Evolutionary conservation across 202 grass and related monocot species (phyloP).

Genomic region (Saccharum hybrid): DNA sequence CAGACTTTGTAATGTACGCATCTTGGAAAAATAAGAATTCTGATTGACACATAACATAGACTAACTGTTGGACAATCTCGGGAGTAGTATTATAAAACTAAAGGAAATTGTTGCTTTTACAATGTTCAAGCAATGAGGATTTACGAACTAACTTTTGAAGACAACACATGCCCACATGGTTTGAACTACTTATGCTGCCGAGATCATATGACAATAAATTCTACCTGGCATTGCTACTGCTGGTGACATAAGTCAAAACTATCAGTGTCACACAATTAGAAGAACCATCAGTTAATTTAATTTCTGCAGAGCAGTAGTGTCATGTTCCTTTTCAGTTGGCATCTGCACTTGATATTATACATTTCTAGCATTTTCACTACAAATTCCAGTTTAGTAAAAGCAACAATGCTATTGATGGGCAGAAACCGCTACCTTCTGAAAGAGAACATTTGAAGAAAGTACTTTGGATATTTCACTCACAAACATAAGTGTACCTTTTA

Average conservation of each 20-base stretch:
- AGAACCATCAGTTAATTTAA: neutral
- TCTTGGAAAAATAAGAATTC: conserved; percentile 2
- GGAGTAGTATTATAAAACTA: conserved; percentile 11
- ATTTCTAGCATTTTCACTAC: conserved; percentile 12
- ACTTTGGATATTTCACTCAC: conserved; percentile 27
- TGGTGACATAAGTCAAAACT: conserved; percentile 2
- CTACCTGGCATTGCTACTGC: conserved; percentile 3
- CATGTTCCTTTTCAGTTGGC: neutral
- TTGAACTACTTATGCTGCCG: conserved; percentile 22
- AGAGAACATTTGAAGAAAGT: conserved; percentile 5
- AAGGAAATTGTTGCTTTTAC: conserved; percentile 8
- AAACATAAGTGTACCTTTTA: conserved; percentile 45
- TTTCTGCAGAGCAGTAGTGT: conserved; percentile 5
- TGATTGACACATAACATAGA: conserved; percentile 19
- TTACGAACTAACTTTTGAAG: neutral
- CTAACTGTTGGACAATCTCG: neutral
- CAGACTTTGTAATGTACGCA: conserved; percentile 20
- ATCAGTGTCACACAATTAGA: conserved; percentile 21
- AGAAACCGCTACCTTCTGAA: neutral
- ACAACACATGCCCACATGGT: neutral
- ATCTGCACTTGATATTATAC: neutral
- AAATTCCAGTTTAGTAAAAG: neutral
- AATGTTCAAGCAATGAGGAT: conserved; percentile 15
- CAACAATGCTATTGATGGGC: neutral
- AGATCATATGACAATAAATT: neutral